A percentile compares a stretch with the other conserved stretches of the same genome.
Evolutionary conservation across 495 filamentous ascomycete genomes (phyloP).

Genomic region (Aspergillus coremiiformis): DNA sequence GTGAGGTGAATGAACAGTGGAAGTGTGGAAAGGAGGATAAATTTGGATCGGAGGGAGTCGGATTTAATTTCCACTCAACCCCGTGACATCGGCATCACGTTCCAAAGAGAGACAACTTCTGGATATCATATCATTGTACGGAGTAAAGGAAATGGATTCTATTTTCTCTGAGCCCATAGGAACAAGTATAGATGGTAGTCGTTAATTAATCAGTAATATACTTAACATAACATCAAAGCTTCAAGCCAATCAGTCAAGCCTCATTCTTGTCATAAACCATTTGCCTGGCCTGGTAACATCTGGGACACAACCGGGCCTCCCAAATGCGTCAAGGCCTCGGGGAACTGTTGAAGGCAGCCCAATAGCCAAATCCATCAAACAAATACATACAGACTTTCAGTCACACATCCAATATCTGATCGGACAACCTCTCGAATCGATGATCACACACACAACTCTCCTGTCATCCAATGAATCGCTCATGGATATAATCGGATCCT

Average conservation of each 20-base stretch:
- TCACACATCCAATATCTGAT: conserved; percentile 14
- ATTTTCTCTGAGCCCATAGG: background rate
- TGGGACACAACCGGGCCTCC: conserved; percentile 17
- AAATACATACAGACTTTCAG: conserved; percentile 15
- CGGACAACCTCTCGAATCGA: conserved; percentile 6
- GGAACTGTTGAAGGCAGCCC: conserved; percentile 2
- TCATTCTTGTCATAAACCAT: conserved; percentile 13
- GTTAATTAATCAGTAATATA: conserved; percentile 14
- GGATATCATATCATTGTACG: too few species aligned
- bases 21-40: too few species aligned
- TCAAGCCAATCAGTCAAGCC: conserved; percentile 7
- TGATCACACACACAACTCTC: conserved; percentile 9
- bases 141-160: too few species aligned
- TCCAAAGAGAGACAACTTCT: too few species aligned
- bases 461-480: conserved; percentile 12
- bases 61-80: too few species aligned
- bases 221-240: conserved; percentile 15
- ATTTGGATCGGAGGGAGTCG: too few species aligned
- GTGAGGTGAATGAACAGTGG: background rate
- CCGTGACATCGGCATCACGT: too few species aligned
- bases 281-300: conserved; percentile 9
- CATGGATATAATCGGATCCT: conserved; percentile 23
- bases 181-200: background rate
- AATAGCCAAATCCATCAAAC: conserved; percentile 11
- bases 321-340: conserved; percentile 4